Percentiles rank a stretch among this genome's conserved stretches.
phyloP scores from a whole-genome alignment of 768 basidiomycete species.

The Russula ochroleuca region DNA sequence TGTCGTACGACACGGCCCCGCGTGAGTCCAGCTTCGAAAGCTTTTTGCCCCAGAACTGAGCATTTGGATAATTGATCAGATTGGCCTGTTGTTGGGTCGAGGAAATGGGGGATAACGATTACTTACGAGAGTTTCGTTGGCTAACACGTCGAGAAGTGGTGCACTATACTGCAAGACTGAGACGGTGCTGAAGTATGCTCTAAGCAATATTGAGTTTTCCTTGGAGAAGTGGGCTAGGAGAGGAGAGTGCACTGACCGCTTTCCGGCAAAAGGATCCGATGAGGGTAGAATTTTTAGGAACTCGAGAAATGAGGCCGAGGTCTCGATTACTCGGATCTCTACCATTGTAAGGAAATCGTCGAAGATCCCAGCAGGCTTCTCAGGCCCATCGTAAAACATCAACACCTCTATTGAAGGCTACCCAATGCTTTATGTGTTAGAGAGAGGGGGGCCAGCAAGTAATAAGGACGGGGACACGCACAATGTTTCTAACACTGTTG shows the following conservation, averaged over 20 bases:
- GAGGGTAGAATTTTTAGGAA: background rate
- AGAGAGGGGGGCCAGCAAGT: background rate
- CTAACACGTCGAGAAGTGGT: background rate
- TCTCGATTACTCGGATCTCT: background rate
- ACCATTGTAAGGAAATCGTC: constrained; percentile 25
- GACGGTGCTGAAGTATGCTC: constrained; percentile 14
- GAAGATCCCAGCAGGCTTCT: constrained; percentile 25
- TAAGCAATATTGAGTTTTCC: background rate
- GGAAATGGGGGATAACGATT: background rate
- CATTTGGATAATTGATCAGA: background rate
- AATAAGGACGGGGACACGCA: background rate
- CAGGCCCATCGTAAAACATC: constrained; percentile 30
- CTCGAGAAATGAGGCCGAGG: constrained; percentile 6
- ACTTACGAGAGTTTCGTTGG: constrained; percentile 14
- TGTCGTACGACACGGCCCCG: constrained; percentile 9
- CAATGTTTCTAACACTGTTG: background rate
- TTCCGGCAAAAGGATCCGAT: background rate
- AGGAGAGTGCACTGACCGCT: background rate
- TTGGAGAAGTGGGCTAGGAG: background rate
- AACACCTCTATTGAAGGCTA: constrained; percentile 8
- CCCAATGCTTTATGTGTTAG: background rate
- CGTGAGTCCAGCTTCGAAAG: background rate
- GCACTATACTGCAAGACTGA: constrained; percentile 5
- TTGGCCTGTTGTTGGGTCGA: background rate
- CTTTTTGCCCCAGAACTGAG: constrained; percentile 9